Evolutionary conservation across 768 basidiomycete species (phyloP).

Genomic region (Suillus brevipes): DNA sequence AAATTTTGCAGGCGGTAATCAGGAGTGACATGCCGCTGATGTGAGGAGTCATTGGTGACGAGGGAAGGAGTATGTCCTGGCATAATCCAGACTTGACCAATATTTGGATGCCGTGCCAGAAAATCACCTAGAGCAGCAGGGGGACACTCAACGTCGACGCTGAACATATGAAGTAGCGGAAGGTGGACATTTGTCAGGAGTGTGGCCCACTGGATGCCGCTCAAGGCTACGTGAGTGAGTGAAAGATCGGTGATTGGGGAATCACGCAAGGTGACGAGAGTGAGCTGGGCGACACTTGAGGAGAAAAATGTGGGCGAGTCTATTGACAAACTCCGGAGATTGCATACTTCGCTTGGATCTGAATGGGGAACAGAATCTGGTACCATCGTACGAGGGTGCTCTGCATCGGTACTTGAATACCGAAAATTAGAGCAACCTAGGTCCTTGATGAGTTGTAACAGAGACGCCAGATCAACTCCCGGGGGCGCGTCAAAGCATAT

Average conservation of each 20-base stretch:
- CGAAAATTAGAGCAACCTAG: not conserved
- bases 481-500: not conserved
- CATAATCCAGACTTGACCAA: no score
- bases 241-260: conserved; percentile 1
- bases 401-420: not conserved
- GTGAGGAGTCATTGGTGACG: no score
- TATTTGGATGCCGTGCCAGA: not conserved
- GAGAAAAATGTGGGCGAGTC: conserved; percentile 1
- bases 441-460: not conserved
- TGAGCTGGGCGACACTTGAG: not conserved
- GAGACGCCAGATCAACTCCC: not conserved
- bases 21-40: no score
- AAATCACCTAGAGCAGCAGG: no score
- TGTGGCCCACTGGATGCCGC: not conserved
- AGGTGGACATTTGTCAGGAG: not conserved
- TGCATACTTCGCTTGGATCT: not conserved
- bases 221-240: not conserved
- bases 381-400: not conserved
- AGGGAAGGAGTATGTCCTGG: no score
- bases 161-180: not conserved
- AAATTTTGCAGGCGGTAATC: no score
- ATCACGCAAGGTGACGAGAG: not conserved
- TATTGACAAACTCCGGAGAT: not conserved
- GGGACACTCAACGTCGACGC: not conserved
- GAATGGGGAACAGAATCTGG: not conserved